Evolutionary conservation across 2,329 filamentous ascomycete genomes (phyloP).

Genomic region (Colletotrichum musae): DNA sequence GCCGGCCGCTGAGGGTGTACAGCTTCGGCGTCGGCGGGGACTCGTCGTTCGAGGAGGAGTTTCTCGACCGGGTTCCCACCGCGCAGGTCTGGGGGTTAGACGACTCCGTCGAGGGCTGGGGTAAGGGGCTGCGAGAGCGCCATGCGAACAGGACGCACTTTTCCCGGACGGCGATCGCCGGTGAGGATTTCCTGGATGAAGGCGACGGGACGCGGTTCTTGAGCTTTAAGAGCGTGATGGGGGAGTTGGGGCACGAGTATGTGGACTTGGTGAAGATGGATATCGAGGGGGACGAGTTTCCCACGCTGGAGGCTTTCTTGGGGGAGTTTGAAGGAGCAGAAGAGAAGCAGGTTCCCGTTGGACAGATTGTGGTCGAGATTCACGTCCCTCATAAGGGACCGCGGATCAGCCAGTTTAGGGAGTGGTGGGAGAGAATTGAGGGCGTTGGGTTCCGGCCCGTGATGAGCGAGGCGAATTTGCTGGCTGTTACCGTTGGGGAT

Average conservation of each 20-base stretch:
- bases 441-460: not conserved
- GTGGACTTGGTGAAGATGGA: constrained; percentile 58
- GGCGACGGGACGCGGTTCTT: constrained; percentile 41
- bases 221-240: constrained; percentile 52
- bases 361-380: constrained; percentile 35
- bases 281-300: constrained; percentile 54
- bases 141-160: constrained; percentile 2
- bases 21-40: constrained; percentile 54
- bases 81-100: constrained; percentile 57
- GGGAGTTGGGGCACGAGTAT: constrained; percentile 52
- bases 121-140: not conserved
- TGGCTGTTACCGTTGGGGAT: constrained; percentile 9
- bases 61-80: constrained; percentile 42
- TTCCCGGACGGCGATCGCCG: not conserved
- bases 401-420: constrained; percentile 8
- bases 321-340: constrained; percentile 8
- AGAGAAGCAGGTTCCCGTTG: constrained; percentile 34
- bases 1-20: constrained; percentile 50
- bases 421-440: not conserved
- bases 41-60: constrained; percentile 53
- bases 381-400: constrained; percentile 24
- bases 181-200: constrained; percentile 3
- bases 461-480: constrained; percentile 3
- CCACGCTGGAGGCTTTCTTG: constrained; percentile 35
- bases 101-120: constrained; percentile 51